A percentile compares a stretch with the other conserved stretches of the same genome.
Conservation (phyloP, 2,329 filamentous ascomycete species). For the Cylindrodendrum hubeiense region DNA sequence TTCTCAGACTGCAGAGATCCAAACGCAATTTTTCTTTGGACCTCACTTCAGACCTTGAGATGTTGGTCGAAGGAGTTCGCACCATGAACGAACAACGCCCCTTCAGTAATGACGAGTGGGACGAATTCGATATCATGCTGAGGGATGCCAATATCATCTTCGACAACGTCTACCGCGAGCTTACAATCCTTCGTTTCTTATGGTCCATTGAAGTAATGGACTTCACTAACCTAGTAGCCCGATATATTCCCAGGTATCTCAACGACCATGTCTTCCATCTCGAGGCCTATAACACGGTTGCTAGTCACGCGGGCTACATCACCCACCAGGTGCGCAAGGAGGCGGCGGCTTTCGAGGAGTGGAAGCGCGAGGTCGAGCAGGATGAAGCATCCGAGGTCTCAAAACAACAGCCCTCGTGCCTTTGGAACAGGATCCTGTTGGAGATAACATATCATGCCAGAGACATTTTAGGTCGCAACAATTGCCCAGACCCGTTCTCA, state of each 20-base stretch:
- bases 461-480: neutral
- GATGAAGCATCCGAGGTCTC: neutral
- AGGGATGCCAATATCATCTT: no score
- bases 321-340: conserved; percentile 1
- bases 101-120: no score
- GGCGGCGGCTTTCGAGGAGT: neutral
- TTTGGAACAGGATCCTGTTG: conserved; percentile 16
- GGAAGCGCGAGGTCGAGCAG: neutral
- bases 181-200: neutral
- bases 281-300: neutral
- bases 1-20: no score
- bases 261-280: neutral
- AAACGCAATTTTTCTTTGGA: no score
- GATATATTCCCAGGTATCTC: neutral
- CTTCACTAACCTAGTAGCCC: neutral
- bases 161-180: no score
- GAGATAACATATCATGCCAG: neutral
- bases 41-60: no score
- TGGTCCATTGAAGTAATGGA: neutral
- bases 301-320: neutral
- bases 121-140: no score
- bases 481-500: neutral
- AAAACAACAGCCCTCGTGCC: neutral
- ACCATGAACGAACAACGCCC: no score
- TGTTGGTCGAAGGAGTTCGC: no score